Evolutionary conservation across 1,139 yeast species (phyloP), one percentile per base, ranked within the genome.

Genomic region (Protomyces inundatus): DNA sequence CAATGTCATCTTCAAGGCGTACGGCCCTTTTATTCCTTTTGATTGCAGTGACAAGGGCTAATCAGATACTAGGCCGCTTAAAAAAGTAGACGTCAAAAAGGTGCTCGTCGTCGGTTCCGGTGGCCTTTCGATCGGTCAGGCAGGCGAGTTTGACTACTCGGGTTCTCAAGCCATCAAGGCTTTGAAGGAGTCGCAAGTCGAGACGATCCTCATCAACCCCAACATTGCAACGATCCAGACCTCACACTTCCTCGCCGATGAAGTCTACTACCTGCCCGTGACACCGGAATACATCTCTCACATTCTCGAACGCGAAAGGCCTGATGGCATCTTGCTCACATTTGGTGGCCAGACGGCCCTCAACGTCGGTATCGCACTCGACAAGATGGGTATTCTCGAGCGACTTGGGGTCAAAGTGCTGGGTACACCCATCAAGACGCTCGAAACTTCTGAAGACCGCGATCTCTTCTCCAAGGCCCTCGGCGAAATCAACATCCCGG

Each of bases 321-420:
- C 98, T 53, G 98, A 93, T 76, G 98, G 97, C 62, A 91, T 93
- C 67, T 80, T 90, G 72, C 81, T 91, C 72, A 93, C 98, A 3
- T 93, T 93, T 76, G 99, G 99, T 73, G 99, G 99, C 70, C 99
- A 93, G 80, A 93, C 99, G 53, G 98, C 87, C 68, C 82, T 93
- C 72, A 93, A 91, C 74, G 97, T 93, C 68, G 98, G 98, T 78
- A 95, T 93, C 64, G 87, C 90, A 71, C 82, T 93, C 69, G 96
- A 93, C 68, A 88, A 89, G 76, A 85, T 88, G 89, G 98, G 97
- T 69, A 91, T 89, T 64, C 86, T 93, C 72, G 91, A 88, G 69
- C 84, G 96, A 71, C 90, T 88, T 74, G 88, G 88, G 67, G 91
- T 95, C 72, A 90, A 90, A 78, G 99, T 93, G 30, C 81, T 93